Percentiles rank a stretch among this genome's conserved stretches.
These are phyloP conservation scores for Botrytis cinerea DNA, from an alignment of 2,329 filamentous ascomycete species.

Conservation along the genomic window DNA sequence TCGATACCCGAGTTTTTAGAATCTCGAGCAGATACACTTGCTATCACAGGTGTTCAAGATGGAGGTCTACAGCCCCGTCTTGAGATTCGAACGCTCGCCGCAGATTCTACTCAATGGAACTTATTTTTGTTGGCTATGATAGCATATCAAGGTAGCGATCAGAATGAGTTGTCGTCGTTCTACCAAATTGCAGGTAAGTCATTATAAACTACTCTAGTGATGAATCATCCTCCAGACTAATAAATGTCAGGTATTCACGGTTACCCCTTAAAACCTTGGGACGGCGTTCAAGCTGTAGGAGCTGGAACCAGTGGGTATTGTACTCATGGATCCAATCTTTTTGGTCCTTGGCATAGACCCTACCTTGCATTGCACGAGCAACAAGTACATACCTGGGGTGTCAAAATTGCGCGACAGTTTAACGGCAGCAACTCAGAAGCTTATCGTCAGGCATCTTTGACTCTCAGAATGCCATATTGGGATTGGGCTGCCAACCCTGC, in stretches of 20 bases:
- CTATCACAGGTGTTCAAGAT: conserved; percentile 21
- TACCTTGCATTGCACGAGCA: conserved; percentile 66
- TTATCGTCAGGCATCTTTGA: conserved; percentile 47
- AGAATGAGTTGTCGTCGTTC: conserved; percentile 69
- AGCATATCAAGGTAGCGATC: conserved; percentile 63
- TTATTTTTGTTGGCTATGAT: conserved; percentile 73
- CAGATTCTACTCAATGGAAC: conserved; percentile 65
- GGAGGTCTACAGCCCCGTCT: conserved; percentile 48
- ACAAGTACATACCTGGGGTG: conserved; percentile 47
- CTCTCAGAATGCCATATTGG: conserved; percentile 50
- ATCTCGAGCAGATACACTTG: conserved; percentile 5
- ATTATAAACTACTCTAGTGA: not conserved
- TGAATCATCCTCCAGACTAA: not conserved
- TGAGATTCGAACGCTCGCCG: conserved; percentile 67
- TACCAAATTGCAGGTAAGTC: conserved; percentile 71
- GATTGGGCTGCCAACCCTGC: conserved; percentile 52
- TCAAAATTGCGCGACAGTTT: conserved; percentile 51
- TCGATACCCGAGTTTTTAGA: conserved; percentile 4
- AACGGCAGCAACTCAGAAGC: conserved; percentile 46
- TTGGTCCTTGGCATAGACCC: conserved; percentile 80
- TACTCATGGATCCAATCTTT: conserved; percentile 71
- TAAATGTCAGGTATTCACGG: conserved; percentile 18
- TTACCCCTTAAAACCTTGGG: conserved; percentile 41
- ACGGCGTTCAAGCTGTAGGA: conserved; percentile 12
- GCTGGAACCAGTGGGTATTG: conserved; percentile 78